Evolutionary conservation across 768 basidiomycete species (phyloP).

Genomic region (Agaricus blazei): DNA sequence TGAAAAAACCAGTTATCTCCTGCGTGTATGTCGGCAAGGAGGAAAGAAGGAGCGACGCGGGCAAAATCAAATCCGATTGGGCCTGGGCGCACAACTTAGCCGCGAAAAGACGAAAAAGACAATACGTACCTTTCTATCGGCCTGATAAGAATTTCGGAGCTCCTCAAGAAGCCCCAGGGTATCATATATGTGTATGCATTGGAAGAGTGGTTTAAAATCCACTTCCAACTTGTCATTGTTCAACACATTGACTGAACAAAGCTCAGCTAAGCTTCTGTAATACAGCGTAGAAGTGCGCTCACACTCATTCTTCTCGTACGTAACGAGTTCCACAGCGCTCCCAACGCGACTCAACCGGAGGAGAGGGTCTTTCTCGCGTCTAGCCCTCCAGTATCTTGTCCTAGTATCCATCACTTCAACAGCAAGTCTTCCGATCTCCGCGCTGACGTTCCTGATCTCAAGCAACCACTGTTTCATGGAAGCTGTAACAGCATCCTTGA

Average conservation of each 20-base stretch:
- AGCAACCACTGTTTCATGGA: conserved; percentile 96
- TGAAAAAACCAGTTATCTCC: conserved; percentile 96
- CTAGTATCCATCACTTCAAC: conserved; percentile 87
- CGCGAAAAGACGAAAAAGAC: background rate
- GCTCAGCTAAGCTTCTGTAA: conserved; percentile 9
- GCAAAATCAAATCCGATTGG: conserved; percentile 94
- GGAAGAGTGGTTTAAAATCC: conserved; percentile 92
- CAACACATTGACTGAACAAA: conserved; percentile 74
- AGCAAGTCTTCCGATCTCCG: conserved; percentile 80
- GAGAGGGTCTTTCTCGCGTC: conserved; percentile 81
- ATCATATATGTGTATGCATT: conserved; percentile 96
- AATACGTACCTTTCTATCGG: conserved; percentile 79
- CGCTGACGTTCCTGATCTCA: conserved; percentile 86
- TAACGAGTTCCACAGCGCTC: conserved; percentile 87
- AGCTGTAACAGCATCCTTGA: conserved; percentile 91
- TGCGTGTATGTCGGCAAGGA: conserved; percentile 77
- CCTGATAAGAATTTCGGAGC: conserved; percentile 88
- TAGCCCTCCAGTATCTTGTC: conserved; percentile 74
- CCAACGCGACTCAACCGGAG: conserved; percentile 75
- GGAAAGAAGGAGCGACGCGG: conserved; percentile 57
- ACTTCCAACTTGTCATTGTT: conserved; percentile 85
- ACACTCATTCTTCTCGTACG: conserved; percentile 95
- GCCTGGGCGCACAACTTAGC: conserved; percentile 46
- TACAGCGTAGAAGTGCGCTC: conserved; percentile 26
- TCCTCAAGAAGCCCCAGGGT: conserved; percentile 88